A percentile compares a stretch with the other conserved stretches of the same genome.
phyloP scores from a whole-genome alignment of 2,329 filamentous ascomycete species.

The Cladophialophora bantiana region DNA sequence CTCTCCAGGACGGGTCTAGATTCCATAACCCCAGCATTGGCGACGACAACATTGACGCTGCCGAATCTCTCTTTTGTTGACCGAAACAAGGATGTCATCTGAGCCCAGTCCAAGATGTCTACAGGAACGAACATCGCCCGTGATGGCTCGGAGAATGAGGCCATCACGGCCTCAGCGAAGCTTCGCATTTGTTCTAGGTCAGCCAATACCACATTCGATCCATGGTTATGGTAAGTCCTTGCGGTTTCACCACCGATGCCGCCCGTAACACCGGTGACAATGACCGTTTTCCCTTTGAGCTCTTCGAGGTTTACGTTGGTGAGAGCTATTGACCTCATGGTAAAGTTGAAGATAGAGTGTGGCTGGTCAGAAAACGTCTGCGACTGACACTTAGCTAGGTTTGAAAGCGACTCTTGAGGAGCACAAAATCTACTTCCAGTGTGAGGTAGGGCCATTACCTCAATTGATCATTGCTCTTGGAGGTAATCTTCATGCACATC shows the following conservation, averaged over 20 bases:
- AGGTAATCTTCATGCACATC: too few relatives aligned
- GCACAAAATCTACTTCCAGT: too few relatives aligned
- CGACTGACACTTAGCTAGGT: not conserved
- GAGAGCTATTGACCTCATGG: constrained; percentile 5
- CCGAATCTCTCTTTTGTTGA: constrained; percentile 13
- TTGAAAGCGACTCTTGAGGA: too few relatives aligned
- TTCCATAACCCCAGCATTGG: constrained; percentile 26
- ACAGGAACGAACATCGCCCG: constrained; percentile 9
- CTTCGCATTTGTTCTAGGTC: constrained; percentile 6
- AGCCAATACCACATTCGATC: constrained; percentile 16
- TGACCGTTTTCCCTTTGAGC: constrained; percentile 19
- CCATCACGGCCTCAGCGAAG: not conserved
- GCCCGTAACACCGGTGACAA: constrained; percentile 34
- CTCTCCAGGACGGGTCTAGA: constrained; percentile 3
- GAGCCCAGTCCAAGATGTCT: constrained; percentile 16
- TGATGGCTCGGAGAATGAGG: not conserved
- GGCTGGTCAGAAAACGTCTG: not conserved
- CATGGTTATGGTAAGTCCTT: constrained; percentile 43
- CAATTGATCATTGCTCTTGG: too few relatives aligned
- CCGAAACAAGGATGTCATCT: constrained; percentile 17
- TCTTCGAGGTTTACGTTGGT: constrained; percentile 7
- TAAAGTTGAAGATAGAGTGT: not conserved
- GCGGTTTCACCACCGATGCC: constrained; percentile 52
- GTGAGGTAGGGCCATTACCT: too few relatives aligned
- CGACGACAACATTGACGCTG: constrained; percentile 19